A percentile compares a stretch with the other conserved stretches of the same genome.
phyloP scores from a whole-genome alignment of 2,329 filamentous ascomycete species.

The Cercospora sp. region DNA sequence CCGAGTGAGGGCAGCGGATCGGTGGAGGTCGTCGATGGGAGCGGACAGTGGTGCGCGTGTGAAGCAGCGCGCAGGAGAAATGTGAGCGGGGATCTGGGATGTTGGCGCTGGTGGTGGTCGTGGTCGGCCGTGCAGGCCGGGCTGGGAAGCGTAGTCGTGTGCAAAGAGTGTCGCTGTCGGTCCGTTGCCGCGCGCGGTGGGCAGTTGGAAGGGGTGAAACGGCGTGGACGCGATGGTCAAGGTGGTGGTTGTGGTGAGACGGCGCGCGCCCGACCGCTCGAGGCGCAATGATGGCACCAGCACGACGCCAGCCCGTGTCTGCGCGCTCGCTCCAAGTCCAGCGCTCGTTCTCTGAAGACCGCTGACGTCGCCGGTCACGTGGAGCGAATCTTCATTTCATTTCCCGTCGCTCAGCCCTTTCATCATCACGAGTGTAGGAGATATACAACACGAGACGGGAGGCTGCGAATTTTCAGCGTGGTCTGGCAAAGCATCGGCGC shows the following conservation, averaged over 20 bases:
- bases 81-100: not conserved
- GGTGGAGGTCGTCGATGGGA: not conserved
- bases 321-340: not conserved
- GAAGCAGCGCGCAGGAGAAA: not conserved
- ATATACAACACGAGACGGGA: not conserved
- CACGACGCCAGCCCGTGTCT: not conserved
- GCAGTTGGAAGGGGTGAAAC: not conserved
- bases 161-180: not conserved
- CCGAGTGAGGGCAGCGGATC: not conserved
- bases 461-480: not conserved
- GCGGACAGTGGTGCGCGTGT: not conserved
- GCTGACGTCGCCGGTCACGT: not conserved
- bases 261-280: not conserved
- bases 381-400: not conserved
- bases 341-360: not conserved
- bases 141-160: constrained; percentile 7
- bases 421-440: not conserved
- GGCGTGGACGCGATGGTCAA: not conserved
- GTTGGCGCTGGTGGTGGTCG: not conserved
- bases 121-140: constrained; percentile 3
- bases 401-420: not conserved
- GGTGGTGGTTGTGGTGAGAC: not conserved
- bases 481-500: not conserved
- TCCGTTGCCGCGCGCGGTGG: not conserved
- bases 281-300: not conserved